phyloP scores from a whole-genome alignment of 345 rosid genomes.

The Aquilaria malaccensis region DNA sequence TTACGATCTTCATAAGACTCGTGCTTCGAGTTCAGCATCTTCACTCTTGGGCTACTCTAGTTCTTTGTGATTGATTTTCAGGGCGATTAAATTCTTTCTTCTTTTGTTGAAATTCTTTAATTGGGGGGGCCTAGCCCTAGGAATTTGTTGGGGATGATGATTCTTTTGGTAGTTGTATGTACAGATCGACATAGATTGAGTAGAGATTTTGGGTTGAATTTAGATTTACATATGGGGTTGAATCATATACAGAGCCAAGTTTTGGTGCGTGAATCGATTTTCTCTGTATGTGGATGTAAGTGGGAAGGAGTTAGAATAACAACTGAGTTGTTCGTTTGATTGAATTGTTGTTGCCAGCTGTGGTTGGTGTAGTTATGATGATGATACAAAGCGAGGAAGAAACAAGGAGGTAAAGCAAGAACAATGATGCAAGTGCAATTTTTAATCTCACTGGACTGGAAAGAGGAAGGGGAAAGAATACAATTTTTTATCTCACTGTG shows the following conservation, averaged over 20 bases:
- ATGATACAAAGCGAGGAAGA: too few relatives aligned
- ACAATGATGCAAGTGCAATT: too few relatives aligned
- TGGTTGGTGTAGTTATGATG: too few relatives aligned
- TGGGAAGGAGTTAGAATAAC: conserved; percentile 4
- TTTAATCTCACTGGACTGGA: too few relatives aligned
- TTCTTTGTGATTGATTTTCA: conserved; percentile 24
- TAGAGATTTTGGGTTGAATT: background rate
- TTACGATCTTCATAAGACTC: conserved; percentile 50
- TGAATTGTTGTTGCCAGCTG: too few relatives aligned
- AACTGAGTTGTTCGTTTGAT: conserved; percentile 9
- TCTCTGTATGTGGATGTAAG: conserved; percentile 20
- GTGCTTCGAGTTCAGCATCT: conserved; percentile 21
- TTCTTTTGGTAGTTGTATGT: conserved; percentile 31
- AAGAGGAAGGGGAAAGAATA: too few relatives aligned
- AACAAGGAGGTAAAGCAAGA: too few relatives aligned
- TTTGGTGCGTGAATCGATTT: conserved; percentile 23
- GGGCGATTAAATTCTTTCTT: background rate
- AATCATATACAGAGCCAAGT: conserved; percentile 16
- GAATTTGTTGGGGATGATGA: background rate
- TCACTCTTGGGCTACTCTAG: conserved; percentile 29
- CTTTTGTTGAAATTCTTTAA: background rate
- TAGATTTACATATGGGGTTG: conserved; percentile 8
- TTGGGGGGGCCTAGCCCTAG: background rate
- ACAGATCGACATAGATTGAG: conserved; percentile 12
- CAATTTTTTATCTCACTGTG: too few relatives aligned